Evolutionary conservation across 306 rosid species (phyloP).

Genomic region (Nissolia schottii): DNA sequence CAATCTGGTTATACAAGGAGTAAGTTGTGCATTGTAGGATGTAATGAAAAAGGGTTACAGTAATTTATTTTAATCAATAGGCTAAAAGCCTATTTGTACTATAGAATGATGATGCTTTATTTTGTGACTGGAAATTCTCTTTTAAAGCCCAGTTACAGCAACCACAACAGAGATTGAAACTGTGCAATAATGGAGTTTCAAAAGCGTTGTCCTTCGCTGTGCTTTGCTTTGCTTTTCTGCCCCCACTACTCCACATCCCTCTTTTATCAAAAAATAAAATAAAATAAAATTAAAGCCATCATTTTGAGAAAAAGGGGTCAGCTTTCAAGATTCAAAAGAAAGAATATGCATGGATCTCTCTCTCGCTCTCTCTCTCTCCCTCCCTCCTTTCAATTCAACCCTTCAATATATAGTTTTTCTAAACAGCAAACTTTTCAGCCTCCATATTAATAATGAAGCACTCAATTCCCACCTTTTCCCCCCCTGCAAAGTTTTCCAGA

Average conservation of each 20-base stretch:
- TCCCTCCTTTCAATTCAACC: too few species aligned
- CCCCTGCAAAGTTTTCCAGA: constrained; percentile 49
- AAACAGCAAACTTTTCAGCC: constrained; percentile 48
- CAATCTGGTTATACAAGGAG: constrained; percentile 19
- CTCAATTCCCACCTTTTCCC: constrained; percentile 55
- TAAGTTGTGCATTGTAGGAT: constrained; percentile 14
- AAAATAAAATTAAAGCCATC: constrained; percentile 51
- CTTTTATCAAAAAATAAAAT: constrained; percentile 45
- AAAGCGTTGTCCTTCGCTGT: constrained; percentile 51
- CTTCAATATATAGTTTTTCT: constrained; percentile 34
- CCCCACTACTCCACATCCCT: constrained; percentile 53
- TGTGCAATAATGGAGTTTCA: constrained; percentile 66
- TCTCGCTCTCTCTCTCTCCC: too few species aligned
- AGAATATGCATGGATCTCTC: constrained; percentile 76
- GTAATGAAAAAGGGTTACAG: constrained; percentile 26
- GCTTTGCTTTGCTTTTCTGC: constrained; percentile 56
- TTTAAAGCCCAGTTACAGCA: constrained; percentile 46
- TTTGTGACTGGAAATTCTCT: constrained; percentile 36
- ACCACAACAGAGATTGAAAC: constrained; percentile 39
- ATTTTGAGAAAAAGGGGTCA: constrained; percentile 40
- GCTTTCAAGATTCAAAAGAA: constrained; percentile 71
- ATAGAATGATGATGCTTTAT: constrained; percentile 39
- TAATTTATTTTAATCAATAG: constrained; percentile 12
- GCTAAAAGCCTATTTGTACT: constrained; percentile 36
- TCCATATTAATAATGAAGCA: constrained; percentile 47